Evolutionary conservation across 305 asterid genomes (phyloP).

Genomic region (Solanum hybrid): DNA sequence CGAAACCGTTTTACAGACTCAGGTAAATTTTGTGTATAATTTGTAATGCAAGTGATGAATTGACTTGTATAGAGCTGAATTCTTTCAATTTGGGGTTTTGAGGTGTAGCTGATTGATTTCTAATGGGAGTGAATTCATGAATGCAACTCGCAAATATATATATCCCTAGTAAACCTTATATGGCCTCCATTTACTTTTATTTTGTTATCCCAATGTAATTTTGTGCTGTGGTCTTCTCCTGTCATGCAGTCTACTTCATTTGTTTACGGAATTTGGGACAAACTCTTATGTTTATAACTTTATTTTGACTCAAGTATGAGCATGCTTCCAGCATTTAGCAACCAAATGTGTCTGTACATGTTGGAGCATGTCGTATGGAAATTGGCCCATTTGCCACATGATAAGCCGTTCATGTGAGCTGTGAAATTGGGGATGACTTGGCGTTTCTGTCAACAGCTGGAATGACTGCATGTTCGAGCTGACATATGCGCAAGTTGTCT

Average conservation of each 20-base stretch:
- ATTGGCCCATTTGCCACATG: not conserved
- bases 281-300: not conserved
- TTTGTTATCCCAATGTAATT: not conserved
- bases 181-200: not conserved
- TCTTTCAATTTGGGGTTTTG: not conserved
- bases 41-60: not conserved
- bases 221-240: not conserved
- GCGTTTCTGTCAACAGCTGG: not conserved
- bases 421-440: not conserved
- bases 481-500: not conserved
- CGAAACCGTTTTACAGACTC: constrained; percentile 78
- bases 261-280: not conserved
- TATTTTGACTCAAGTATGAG: not conserved
- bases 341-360: not conserved
- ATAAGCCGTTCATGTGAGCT: not conserved
- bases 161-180: not conserved
- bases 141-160: not conserved
- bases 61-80: not conserved
- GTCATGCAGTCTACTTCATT: not conserved
- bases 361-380: not conserved
- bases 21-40: constrained; percentile 31
- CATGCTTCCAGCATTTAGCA: not conserved
- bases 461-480: not conserved
- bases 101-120: not conserved
- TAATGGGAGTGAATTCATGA: not conserved